Evolutionary conservation across 148 eudicot species (phyloP).

Genomic region (Rhododendron griersonianum): DNA sequence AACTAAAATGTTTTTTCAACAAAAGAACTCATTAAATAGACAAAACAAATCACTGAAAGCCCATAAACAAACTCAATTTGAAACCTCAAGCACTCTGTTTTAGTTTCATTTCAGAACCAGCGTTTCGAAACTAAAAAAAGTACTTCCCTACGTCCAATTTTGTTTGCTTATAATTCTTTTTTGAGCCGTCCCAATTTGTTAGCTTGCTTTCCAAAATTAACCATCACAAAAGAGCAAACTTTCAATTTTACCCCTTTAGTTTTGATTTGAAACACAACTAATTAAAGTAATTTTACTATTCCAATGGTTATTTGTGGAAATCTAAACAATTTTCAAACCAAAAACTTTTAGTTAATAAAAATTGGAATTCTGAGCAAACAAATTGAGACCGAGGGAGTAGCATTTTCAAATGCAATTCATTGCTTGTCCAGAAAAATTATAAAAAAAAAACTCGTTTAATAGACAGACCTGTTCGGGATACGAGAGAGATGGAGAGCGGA

Average conservation of each 20-base stretch:
- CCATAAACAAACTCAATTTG: neutral
- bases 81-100: neutral
- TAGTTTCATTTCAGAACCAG: neutral
- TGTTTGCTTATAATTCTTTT: neutral
- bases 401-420: neutral
- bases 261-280: neutral
- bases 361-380: neutral
- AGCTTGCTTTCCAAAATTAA: no score
- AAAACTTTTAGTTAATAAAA: neutral
- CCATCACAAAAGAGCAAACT: no score
- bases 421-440: neutral
- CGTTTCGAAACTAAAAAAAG: neutral
- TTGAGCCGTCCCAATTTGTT: neutral
- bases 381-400: neutral
- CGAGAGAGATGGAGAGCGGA: constrained; percentile 42
- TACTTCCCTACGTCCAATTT: neutral
- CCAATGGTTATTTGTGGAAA: neutral
- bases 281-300: neutral
- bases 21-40: neutral
- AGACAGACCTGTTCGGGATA: constrained; percentile 52
- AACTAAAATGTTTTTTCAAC: neutral
- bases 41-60: neutral
- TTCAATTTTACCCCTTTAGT: neutral
- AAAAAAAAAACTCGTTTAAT: neutral
- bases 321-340: neutral